These are phyloP conservation scores for Phaeosphaeria sp. DNA, from an alignment of 2,329 filamentous ascomycete genomes.

Conservation along the genomic window DNA sequence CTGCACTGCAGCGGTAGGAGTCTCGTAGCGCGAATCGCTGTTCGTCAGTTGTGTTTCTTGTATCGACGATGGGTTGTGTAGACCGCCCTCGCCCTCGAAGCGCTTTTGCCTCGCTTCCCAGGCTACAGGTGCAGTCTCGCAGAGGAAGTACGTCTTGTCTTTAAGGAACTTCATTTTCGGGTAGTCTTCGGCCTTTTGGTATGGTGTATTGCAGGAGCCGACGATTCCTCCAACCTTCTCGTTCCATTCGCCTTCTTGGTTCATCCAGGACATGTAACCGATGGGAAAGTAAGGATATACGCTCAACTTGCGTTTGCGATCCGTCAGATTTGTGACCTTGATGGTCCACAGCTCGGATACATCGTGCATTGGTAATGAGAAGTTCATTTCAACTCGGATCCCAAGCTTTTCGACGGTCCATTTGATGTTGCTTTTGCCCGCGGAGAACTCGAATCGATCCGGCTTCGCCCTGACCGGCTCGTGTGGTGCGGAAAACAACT, in stretches of 20 bases:
- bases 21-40: slow-evolving; percentile 63
- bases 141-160: slow-evolving; percentile 65
- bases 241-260: slow-evolving; percentile 63
- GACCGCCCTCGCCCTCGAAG: slow-evolving; percentile 64
- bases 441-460: slow-evolving; percentile 61
- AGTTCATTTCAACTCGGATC: slow-evolving; percentile 60
- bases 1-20: slow-evolving; percentile 61
- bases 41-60: slow-evolving; percentile 49
- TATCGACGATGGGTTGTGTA: slow-evolving; percentile 60
- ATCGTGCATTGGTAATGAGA: slow-evolving; percentile 61
- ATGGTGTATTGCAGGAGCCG: slow-evolving; percentile 62
- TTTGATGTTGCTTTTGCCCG: slow-evolving; percentile 62
- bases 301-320: slow-evolving; percentile 56
- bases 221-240: slow-evolving; percentile 59
- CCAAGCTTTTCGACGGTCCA: slow-evolving; percentile 62
- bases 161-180: slow-evolving; percentile 65
- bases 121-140: slow-evolving; percentile 58
- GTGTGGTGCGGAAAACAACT: slow-evolving; percentile 63
- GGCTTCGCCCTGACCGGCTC: slow-evolving; percentile 60
- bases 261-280: slow-evolving; percentile 70
- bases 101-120: slow-evolving; percentile 62
- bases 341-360: slow-evolving; percentile 65
- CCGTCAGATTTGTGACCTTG: slow-evolving; percentile 59
- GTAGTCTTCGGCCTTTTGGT: slow-evolving; percentile 65
- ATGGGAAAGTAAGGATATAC: slow-evolving; percentile 65